Evolutionary conservation across 1,139 yeast species (phyloP), one percentile per base, ranked within the genome.

Genomic region (Saccharomyces pastorianus): DNA sequence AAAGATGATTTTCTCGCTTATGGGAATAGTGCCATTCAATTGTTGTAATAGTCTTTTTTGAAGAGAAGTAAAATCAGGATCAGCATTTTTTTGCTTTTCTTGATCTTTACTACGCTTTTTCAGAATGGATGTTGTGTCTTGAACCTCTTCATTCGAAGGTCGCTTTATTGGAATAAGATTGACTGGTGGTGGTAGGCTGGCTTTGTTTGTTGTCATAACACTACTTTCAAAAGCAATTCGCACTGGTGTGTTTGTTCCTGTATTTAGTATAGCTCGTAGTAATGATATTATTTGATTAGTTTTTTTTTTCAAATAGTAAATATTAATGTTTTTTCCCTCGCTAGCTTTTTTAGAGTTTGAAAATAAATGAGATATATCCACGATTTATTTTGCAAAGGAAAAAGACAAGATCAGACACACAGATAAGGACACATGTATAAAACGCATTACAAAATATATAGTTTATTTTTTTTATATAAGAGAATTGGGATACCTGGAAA

Each of bases 11-110:
- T 57, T 53, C 20, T 64, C 61, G 4, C 56, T 54, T 6, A 59
- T 55, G 3, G 67, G 65, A 46, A 67, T 49, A 1, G 58, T 55
- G 41, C 61, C 59, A 50, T 62, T 57, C 7, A 66, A 29, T 44
- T 61, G 63, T 32, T 60, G 60, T 29, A 67, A 47, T 17, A 68
- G 51, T 38, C 54, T 48, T 1, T 54, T 54, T 53, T 61, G 61
- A 38, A 66, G 62, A 3, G 53, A 49, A 2, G 27, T 29, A 51
- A 60, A 67, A 14, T 49, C 56, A 11, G 58, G 48, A 47, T 59
- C 62, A 11, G 47, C 23, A 20, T 50, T 41, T 13, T 32, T 25
- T 7, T 6, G 38, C 32, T n/a, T 8, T n/a, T 5, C 23, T 2
- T 25, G 17, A 41, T 41, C 11, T 4, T 8, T 27, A 13, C 1